phyloP scores from a whole-genome alignment of 805 yeast species.

The Myxozyma kluyveri region DNA sequence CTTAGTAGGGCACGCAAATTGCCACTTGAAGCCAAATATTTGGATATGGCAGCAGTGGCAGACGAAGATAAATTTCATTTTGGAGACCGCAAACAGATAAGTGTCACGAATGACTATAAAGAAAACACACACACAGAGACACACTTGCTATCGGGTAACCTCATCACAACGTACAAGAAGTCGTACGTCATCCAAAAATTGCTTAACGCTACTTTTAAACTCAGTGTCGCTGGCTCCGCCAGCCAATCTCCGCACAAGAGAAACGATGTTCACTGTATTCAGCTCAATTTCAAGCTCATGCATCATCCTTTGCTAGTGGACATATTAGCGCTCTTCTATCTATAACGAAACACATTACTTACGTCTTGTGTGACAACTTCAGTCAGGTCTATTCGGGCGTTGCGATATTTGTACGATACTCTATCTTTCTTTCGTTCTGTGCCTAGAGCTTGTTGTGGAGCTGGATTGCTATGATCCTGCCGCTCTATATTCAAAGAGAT shows the following conservation, averaged over 20 bases:
- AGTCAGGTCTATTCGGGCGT: slow-evolving; percentile 24
- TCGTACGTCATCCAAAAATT: slow-evolving; percentile 25
- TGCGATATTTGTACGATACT: slow-evolving; percentile 12
- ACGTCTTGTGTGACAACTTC: slow-evolving; percentile 15
- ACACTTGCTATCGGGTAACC: too few species aligned
- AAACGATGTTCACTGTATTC: slow-evolving; percentile 16
- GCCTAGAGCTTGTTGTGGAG: background rate
- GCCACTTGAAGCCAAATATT: too few species aligned
- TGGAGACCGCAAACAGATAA: too few species aligned
- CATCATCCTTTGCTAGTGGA: slow-evolving; percentile 2
- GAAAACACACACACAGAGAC: too few species aligned
- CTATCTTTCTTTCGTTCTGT: slow-evolving; percentile 22
- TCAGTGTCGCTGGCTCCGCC: slow-evolving; percentile 11
- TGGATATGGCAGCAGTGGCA: too few species aligned
- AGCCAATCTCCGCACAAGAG: slow-evolving; percentile 6
- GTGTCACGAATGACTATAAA: too few species aligned
- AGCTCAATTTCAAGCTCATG: slow-evolving; percentile 27
- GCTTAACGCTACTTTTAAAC: slow-evolving; percentile 17
- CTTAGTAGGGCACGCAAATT: too few species aligned
- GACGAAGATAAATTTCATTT: too few species aligned
- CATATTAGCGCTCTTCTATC: slow-evolving; percentile 1
- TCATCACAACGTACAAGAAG: slow-evolving; percentile 28
- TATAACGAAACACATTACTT: background rate
- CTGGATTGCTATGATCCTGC: slow-evolving; percentile 16
- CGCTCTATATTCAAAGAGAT: slow-evolving; percentile 23